Conservation (phyloP, 1,284 basidiomycete genomes). For the Ustilago lituana region DNA sequence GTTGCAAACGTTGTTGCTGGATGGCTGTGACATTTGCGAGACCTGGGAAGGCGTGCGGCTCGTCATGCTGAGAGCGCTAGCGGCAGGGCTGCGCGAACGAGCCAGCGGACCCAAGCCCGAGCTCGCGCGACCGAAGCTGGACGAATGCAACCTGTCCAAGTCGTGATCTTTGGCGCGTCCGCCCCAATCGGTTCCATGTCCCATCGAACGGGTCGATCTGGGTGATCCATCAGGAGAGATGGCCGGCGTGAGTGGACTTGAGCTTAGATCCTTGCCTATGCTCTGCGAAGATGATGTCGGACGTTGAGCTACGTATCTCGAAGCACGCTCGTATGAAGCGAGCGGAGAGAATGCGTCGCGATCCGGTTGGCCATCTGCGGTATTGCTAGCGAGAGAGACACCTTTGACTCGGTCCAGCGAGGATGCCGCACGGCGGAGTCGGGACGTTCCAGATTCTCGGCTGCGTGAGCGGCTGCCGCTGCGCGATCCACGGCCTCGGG, state of each 20-base stretch:
- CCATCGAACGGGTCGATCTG: slow-evolving; percentile 29
- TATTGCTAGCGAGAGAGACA: background rate
- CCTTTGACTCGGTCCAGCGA: slow-evolving; percentile 16
- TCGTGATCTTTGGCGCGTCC: slow-evolving; percentile 18
- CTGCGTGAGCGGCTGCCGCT: slow-evolving; percentile 27
- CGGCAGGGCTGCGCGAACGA: slow-evolving; percentile 36
- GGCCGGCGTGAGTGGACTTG: slow-evolving; percentile 26
- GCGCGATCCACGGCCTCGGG: slow-evolving; percentile 3
- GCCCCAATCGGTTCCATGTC: slow-evolving; percentile 26
- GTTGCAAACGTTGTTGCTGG: background rate
- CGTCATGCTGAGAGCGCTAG: slow-evolving; percentile 30
- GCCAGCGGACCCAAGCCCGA: slow-evolving; percentile 14
- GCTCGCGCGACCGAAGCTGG: slow-evolving; percentile 17
- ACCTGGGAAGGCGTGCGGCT: slow-evolving; percentile 36
- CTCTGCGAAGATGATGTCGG: slow-evolving; percentile 12
- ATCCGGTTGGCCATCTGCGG: no score
- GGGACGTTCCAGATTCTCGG: slow-evolving; percentile 19
- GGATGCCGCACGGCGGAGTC: slow-evolving; percentile 13
- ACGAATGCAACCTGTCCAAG: slow-evolving; percentile 28
- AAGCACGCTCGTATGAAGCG: slow-evolving; percentile 27
- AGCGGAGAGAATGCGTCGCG: slow-evolving; percentile 7
- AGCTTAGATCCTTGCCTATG: slow-evolving; percentile 18
- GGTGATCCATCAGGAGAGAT: slow-evolving; percentile 36
- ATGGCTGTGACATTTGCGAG: slow-evolving; percentile 32
- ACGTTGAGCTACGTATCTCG: slow-evolving; percentile 6